These are phyloP conservation scores for Paecilomyces formosus DNA, from an alignment of 2,329 filamentous ascomycete species.

Conservation along the genomic window DNA sequence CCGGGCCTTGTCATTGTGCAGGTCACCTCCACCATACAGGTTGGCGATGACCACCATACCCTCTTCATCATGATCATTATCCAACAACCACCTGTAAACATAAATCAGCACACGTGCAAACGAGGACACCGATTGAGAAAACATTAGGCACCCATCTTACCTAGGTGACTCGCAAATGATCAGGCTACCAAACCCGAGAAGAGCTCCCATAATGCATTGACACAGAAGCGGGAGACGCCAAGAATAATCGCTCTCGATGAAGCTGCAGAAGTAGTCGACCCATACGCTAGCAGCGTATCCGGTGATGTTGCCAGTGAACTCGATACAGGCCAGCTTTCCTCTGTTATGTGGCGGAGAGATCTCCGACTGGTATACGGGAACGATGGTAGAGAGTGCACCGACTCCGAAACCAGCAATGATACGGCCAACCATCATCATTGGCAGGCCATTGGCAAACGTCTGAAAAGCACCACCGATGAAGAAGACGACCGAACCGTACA, in stretches of 20 bases:
- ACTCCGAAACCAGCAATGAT: constrained; percentile 80
- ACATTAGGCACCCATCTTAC: constrained; percentile 39
- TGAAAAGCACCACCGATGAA: constrained; percentile 76
- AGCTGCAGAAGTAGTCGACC: constrained; percentile 97
- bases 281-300: constrained; percentile 95
- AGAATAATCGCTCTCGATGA: constrained; percentile 73
- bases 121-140: neutral
- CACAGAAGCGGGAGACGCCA: constrained; percentile 87
- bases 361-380: constrained; percentile 89
- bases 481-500: constrained; percentile 90
- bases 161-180: constrained; percentile 94
- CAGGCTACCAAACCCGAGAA: constrained; percentile 78
- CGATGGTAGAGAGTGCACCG: constrained; percentile 82
- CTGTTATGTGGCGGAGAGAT: constrained; percentile 95
- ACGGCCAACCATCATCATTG: constrained; percentile 79
- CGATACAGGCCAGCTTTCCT: constrained; percentile 92
- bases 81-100: constrained; percentile 73
- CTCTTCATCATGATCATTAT: constrained; percentile 97
- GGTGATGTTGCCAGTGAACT: constrained; percentile 94
- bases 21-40: constrained; percentile 89
- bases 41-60: constrained; percentile 98
- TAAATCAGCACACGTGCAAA: constrained; percentile 8
- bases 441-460: constrained; percentile 71
- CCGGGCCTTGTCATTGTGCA: constrained; percentile 83
- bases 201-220: constrained; percentile 88